Conservation (phyloP, 2,329 filamentous ascomycete species). For the Paecilomyces sp. region DNA sequence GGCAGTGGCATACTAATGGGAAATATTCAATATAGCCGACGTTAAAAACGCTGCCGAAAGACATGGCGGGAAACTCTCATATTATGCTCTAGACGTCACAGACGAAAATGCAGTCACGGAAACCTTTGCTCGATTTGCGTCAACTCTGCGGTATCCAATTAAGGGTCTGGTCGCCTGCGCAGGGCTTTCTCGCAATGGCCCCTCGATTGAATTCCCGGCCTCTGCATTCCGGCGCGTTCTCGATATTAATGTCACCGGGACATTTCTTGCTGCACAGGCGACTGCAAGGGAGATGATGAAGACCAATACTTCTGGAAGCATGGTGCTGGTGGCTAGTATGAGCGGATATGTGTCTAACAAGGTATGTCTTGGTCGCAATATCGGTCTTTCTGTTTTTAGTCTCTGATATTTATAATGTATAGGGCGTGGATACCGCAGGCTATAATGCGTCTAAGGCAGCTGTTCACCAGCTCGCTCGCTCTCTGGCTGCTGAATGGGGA, state of each 20-base stretch:
- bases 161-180: conserved; percentile 37
- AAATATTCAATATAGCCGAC: too few relatives aligned
- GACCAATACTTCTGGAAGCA: conserved; percentile 49
- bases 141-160: too few relatives aligned
- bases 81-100: too few relatives aligned
- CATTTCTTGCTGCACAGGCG: conserved; percentile 27
- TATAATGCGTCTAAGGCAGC: conserved; percentile 47
- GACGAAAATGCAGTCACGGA: too few relatives aligned
- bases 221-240: conserved; percentile 27
- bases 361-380: conserved; percentile 5
- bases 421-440: conserved; percentile 56
- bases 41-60: too few relatives aligned
- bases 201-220: conserved; percentile 41
- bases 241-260: conserved; percentile 30
- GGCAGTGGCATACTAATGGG: too few relatives aligned
- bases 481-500: conserved; percentile 41
- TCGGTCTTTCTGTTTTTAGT: background rate
- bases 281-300: conserved; percentile 46
- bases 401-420: conserved; percentile 11
- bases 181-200: conserved; percentile 43
- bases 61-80: too few relatives aligned
- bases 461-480: conserved; percentile 43
- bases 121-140: too few relatives aligned
- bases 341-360: conserved; percentile 60
- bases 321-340: conserved; percentile 65